Evolutionary conservation across 2,329 filamentous ascomycete genomes (phyloP), one percentile per base, ranked within the genome.

Genomic region (Penicillium hordei): DNA sequence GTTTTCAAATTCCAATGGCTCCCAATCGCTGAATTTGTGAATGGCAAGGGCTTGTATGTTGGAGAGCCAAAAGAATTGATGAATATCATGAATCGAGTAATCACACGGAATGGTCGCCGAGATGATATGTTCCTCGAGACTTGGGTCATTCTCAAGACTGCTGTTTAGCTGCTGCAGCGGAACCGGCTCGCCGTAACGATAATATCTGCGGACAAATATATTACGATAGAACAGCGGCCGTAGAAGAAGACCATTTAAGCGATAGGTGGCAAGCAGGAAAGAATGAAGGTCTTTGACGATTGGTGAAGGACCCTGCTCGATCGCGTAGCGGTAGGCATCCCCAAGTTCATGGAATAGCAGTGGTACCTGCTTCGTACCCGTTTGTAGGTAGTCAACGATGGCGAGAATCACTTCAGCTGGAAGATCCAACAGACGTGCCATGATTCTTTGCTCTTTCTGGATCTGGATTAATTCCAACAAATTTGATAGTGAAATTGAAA

Each of bases 371-470:
- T 48, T 33, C 9, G 17, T 48, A 23, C 13, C n/a, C 36, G 21
- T 21, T 59, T 57, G 45, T 36, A 61, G 19, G 40, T 57, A 60
- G 34, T 54, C 25, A 21, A 40, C 10, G 15, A 61, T 57, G 3
- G 13, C 13, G 4, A 61, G 31, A 38, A 61, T 48, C 9, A 61
- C 1, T 23, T 60, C 59, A 25, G 34, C 13, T 8, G 59, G 59
- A 55, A 61, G 57, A 29, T 60, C 57, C 13, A 48, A 23, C 7
- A 61, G 52, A 7, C 25, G 4, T 31, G 53, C 19, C 57, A 59
- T 61, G 13, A 3, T 53, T 45, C 7, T 43, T 43, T n/a, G 13
- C 36, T 48, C 33, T 29, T 45, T 43, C 43, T 38, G 21, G 31
- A 12, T n/a, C n/a, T 21, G 13, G 25, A 33, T 52, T 31, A 45